A percentile compares a stretch with the other conserved stretches of the same genome.
phyloP scores from a whole-genome alignment of 257 asterid genomes.

The Jacaranda copaia region DNA sequence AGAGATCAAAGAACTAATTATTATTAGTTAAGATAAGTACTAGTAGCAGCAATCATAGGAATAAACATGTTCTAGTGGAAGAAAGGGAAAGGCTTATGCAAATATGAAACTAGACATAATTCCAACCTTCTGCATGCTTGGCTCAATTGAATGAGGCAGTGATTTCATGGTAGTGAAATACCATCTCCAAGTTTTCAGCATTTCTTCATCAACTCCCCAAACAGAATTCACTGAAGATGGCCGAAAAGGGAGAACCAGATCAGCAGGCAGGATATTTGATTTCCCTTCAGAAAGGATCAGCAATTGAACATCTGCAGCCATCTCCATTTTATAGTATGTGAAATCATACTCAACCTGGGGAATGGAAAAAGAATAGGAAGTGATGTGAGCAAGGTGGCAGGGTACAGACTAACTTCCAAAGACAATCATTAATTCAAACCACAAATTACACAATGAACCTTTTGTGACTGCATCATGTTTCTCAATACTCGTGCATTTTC shows the following conservation, averaged over 20 bases:
- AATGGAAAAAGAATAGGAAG: neutral
- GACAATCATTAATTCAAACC: neutral
- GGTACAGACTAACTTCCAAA: neutral
- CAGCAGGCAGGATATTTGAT: constrained; percentile 88
- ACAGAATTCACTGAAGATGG: constrained; percentile 60
- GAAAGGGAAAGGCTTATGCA: neutral
- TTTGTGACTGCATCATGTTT: constrained; percentile 68
- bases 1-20: neutral
- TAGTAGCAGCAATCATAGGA: neutral
- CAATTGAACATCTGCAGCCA: constrained; percentile 76
- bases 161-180: constrained; percentile 85
- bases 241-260: constrained; percentile 75
- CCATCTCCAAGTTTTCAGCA: constrained; percentile 84
- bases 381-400: constrained; percentile 7
- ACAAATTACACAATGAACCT: constrained; percentile 46
- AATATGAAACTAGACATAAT: neutral
- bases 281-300: constrained; percentile 87
- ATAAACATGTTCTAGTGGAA: neutral
- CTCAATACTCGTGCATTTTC: constrained; percentile 69
- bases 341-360: constrained; percentile 86
- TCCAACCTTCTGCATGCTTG: constrained; percentile 76
- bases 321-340: constrained; percentile 88
- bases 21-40: neutral
- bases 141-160: constrained; percentile 72
- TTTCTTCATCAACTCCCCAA: constrained; percentile 48